These are phyloP conservation scores for Chalciporus sp. DNA, from an alignment of 1,284 basidiomycete genomes.

Conservation along the genomic window DNA sequence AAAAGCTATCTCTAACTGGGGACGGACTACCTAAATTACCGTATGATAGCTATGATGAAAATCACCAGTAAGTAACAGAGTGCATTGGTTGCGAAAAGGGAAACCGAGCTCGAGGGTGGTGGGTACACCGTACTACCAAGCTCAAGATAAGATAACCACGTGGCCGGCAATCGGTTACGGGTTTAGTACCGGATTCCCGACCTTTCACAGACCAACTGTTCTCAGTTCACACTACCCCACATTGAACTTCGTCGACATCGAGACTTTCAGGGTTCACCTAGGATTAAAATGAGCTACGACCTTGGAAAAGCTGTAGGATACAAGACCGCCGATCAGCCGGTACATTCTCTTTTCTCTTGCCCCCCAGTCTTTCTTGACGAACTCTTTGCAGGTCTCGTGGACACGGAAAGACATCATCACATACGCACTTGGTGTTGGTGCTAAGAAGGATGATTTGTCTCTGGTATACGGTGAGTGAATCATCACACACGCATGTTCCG, in stretches of 20 bases:
- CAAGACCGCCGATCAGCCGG: slow-evolving; percentile 22
- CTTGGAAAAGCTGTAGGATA: slow-evolving; percentile 31
- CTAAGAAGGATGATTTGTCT: slow-evolving; percentile 33
- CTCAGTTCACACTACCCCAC: neutral
- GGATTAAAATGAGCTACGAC: slow-evolving; percentile 28
- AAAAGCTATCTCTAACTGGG: too few relatives aligned
- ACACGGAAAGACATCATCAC: slow-evolving; percentile 35
- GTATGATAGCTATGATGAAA: too few relatives aligned
- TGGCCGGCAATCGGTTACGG: neutral
- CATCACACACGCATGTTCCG: neutral
- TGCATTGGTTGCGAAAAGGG: too few relatives aligned
- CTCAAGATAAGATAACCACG: slow-evolving; percentile 4
- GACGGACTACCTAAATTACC: too few relatives aligned
- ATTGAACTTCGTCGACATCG: too few relatives aligned
- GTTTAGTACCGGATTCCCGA: neutral
- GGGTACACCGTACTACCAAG: too few relatives aligned
- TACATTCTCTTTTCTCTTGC: neutral
- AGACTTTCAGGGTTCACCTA: neutral
- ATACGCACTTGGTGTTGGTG: slow-evolving; percentile 34
- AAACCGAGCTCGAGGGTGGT: too few relatives aligned
- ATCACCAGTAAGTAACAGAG: too few relatives aligned
- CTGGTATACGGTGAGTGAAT: slow-evolving; percentile 31
- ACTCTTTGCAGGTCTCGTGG: slow-evolving; percentile 31
- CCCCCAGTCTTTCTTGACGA: neutral
- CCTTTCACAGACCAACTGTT: neutral